A percentile compares a stretch with the other conserved stretches of the same genome.
Conservation (phyloP, 768 basidiomycete species). For the Chalciporus piperatus region DNA sequence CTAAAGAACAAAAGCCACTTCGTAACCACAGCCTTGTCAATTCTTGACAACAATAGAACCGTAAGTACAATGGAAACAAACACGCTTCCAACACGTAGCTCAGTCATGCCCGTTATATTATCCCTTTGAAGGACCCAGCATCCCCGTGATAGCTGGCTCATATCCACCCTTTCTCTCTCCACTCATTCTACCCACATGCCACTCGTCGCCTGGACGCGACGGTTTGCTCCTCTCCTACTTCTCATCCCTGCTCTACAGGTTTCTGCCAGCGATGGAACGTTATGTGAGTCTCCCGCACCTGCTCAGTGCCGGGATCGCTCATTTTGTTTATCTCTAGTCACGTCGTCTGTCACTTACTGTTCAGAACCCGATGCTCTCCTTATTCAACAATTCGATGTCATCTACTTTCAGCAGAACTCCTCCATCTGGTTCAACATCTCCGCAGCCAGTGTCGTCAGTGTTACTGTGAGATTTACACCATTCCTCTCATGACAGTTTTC, state of each 20-base stretch:
- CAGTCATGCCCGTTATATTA: constrained; percentile 24
- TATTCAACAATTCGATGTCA: constrained; percentile 72
- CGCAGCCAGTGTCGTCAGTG: constrained; percentile 79
- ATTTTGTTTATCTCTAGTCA: constrained; percentile 45
- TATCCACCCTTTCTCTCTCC: constrained; percentile 15
- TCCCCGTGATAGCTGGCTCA: constrained; percentile 29
- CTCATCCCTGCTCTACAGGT: constrained; percentile 38
- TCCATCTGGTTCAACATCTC: constrained; percentile 84
- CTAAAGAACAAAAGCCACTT: constrained; percentile 19
- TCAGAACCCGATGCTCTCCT: constrained; percentile 76
- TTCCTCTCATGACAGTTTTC: constrained; percentile 15
- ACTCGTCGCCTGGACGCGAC: constrained; percentile 78
- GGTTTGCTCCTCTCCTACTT: constrained; percentile 40
- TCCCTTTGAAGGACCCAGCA: constrained; percentile 6
- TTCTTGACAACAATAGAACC: constrained; percentile 29
- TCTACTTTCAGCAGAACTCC: constrained; percentile 65
- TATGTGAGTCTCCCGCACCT: constrained; percentile 49
- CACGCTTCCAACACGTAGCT: constrained; percentile 28
- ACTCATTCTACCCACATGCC: constrained; percentile 39
- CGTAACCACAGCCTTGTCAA: constrained; percentile 27
- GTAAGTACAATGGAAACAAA: constrained; percentile 33
- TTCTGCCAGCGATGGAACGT: constrained; percentile 48
- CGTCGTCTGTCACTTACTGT: constrained; percentile 87
- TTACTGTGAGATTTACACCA: background rate
- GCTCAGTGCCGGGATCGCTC: constrained; percentile 7